phyloP scores from a whole-genome alignment of 2,329 filamentous ascomycete genomes.

The Bipolaris bicolor region DNA sequence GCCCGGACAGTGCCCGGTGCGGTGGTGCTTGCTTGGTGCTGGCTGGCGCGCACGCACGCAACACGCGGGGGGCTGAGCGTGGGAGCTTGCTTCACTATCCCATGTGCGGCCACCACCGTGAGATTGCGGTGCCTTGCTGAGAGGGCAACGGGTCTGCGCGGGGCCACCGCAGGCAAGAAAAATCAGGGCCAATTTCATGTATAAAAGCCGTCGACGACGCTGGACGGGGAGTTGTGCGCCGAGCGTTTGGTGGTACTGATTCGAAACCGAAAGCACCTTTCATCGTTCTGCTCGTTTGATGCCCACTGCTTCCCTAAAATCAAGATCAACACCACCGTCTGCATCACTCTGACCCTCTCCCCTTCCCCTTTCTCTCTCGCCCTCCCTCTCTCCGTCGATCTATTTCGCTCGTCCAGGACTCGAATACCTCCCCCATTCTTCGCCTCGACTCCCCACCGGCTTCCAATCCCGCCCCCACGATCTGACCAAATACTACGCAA shows the following conservation, averaged over 20 bases:
- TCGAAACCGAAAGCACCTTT: constrained; percentile 17
- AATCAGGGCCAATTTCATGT: constrained; percentile 11
- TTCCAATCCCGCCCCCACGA: constrained; percentile 10
- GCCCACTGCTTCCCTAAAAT: constrained; percentile 5
- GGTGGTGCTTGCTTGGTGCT: too few species aligned
- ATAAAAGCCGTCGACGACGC: constrained; percentile 13
- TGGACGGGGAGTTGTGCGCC: constrained; percentile 9
- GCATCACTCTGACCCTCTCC: constrained; percentile 3
- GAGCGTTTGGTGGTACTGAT: constrained; percentile 7
- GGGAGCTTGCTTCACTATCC: constrained; percentile 5
- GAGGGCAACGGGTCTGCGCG: constrained; percentile 15
- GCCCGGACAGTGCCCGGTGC: not conserved
- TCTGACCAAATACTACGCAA: constrained; percentile 12
- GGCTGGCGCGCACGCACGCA: not conserved
- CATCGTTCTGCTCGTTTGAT: constrained; percentile 11
- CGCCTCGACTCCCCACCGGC: not conserved
- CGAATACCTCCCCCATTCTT: not conserved
- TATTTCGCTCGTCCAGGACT: not conserved
- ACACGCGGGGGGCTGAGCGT: not conserved
- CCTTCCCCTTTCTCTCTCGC: not conserved
- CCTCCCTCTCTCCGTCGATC: too few species aligned
- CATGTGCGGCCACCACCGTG: constrained; percentile 9
- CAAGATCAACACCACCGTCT: constrained; percentile 3
- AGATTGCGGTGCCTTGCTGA: constrained; percentile 14
- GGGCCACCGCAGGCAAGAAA: not conserved